Percentiles rank a stretch among this genome's conserved stretches.
Evolutionary conservation across 2,329 filamentous ascomycete species (phyloP).

Genomic region (Diaporthe eres): DNA sequence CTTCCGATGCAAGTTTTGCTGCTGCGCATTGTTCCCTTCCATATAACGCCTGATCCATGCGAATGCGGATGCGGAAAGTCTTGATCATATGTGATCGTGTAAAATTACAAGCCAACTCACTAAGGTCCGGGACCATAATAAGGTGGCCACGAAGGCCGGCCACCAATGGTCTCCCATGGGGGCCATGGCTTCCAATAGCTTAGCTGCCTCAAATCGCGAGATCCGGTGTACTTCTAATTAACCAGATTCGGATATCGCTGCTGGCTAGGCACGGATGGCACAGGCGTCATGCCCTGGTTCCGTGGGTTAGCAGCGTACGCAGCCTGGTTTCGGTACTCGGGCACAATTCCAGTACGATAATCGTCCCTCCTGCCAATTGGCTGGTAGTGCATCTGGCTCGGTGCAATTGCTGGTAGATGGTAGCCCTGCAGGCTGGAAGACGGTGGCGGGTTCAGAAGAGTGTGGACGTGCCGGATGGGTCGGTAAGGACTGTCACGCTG

Average conservation of each 20-base stretch:
- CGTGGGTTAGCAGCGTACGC: constrained; percentile 30
- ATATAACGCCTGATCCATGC: constrained; percentile 24
- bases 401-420: constrained; percentile 67
- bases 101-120: constrained; percentile 22
- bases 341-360: constrained; percentile 78
- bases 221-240: constrained; percentile 24
- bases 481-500: constrained; percentile 94
- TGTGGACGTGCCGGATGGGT: constrained; percentile 90
- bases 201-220: constrained; percentile 16
- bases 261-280: constrained; percentile 30
- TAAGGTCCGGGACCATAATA: neutral
- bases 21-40: constrained; percentile 12
- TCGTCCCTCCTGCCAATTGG: constrained; percentile 79
- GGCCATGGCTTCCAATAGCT: neutral
- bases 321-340: constrained; percentile 63
- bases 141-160: constrained; percentile 1
- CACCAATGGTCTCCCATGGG: neutral
- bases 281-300: constrained; percentile 28
- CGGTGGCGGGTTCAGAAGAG: constrained; percentile 89
- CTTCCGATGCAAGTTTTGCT: constrained; percentile 18
- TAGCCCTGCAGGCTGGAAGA: constrained; percentile 84
- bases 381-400: constrained; percentile 87
- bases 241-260: constrained; percentile 39
- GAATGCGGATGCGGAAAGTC: neutral
- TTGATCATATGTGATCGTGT: constrained; percentile 18